Conservation (phyloP, 2,329 filamentous ascomycete genomes). For the Pseudogymnoascus pannorum region DNA sequence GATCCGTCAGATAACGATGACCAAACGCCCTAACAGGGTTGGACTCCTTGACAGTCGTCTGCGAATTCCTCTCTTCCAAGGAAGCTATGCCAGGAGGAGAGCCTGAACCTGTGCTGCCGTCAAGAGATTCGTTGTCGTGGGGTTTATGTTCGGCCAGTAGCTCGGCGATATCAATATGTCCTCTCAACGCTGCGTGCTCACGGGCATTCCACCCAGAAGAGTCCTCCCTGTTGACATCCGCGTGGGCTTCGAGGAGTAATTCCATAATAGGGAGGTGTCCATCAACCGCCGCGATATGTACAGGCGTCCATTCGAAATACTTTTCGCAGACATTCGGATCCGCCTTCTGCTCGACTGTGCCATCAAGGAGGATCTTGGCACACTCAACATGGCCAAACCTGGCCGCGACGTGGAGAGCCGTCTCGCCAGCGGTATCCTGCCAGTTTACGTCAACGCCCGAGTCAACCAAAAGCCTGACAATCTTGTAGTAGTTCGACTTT, state of each 20-base stretch:
- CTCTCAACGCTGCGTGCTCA: constrained; percentile 85
- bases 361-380: constrained; percentile 66
- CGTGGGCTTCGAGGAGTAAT: constrained; percentile 69
- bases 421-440: constrained; percentile 83
- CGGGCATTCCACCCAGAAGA: constrained; percentile 90
- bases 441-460: constrained; percentile 91
- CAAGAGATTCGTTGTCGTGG: constrained; percentile 18
- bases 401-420: constrained; percentile 84
- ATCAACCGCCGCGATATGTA: constrained; percentile 88
- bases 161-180: constrained; percentile 74
- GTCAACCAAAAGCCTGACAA: constrained; percentile 80
- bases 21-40: constrained; percentile 93
- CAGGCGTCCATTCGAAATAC: constrained; percentile 88
- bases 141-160: constrained; percentile 46
- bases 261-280: constrained; percentile 70
- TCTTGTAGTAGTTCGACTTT: constrained; percentile 76
- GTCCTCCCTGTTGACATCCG: constrained; percentile 66
- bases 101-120: constrained; percentile 25
- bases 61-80: constrained; percentile 50
- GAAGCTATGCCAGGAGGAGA: constrained; percentile 50
- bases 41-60: constrained; percentile 40
- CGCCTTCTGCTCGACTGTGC: constrained; percentile 62
- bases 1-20: constrained; percentile 84
- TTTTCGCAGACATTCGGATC: constrained; percentile 73
- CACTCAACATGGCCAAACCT: constrained; percentile 80